Conservation (phyloP, 2,329 filamentous ascomycete genomes). For the Aspergillus sojae region DNA sequence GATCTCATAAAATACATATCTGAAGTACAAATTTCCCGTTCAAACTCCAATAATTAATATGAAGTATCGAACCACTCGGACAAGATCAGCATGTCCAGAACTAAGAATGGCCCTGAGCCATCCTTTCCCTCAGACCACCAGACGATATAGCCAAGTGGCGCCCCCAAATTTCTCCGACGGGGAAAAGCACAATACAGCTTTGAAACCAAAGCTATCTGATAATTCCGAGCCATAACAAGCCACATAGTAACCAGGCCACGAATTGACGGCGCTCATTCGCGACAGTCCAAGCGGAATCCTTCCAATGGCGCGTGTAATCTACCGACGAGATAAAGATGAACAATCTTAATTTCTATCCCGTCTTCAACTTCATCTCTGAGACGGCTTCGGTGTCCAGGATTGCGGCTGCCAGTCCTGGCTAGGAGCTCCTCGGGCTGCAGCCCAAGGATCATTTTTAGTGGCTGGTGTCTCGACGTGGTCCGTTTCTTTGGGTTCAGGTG, state of each 20-base stretch:
- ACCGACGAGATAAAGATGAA: background rate
- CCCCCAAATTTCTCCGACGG: background rate
- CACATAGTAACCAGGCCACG: background rate
- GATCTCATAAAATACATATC: background rate
- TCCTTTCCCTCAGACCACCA: background rate
- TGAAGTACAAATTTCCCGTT: background rate
- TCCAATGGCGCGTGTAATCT: background rate
- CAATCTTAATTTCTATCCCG: background rate
- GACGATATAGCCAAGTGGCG: background rate
- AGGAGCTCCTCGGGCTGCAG: constrained; percentile 55
- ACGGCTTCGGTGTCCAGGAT: constrained; percentile 60
- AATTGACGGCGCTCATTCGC: background rate
- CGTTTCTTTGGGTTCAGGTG: constrained; percentile 6
- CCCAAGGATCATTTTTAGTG: constrained; percentile 58
- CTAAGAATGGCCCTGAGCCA: background rate
- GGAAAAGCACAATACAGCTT: background rate
- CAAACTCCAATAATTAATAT: background rate
- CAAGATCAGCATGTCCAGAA: background rate
- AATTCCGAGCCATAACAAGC: background rate
- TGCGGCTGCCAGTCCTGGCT: constrained; percentile 70
- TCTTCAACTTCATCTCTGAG: constrained; percentile 36
- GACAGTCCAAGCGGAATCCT: background rate
- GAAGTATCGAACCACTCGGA: background rate
- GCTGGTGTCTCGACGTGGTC: constrained; percentile 28
- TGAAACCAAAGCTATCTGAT: background rate